Conservation (phyloP, 306 rosid genomes). For the Boehmeria nivea region DNA sequence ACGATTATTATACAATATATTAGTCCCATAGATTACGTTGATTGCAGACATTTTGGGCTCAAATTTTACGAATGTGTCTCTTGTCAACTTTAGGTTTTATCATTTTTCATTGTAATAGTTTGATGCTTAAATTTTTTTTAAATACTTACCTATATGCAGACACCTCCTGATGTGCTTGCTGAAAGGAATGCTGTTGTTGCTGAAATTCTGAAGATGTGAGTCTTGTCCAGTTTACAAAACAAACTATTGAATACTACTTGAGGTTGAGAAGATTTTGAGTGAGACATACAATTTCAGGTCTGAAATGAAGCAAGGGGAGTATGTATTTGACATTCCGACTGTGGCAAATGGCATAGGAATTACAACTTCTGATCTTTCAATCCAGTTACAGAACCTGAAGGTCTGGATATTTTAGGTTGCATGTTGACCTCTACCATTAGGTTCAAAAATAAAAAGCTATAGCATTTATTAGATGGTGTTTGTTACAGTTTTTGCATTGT, state of each 20-base stretch:
- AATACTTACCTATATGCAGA: constrained; percentile 39
- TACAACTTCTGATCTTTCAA: constrained; percentile 51
- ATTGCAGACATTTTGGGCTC: background rate
- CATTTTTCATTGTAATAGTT: background rate
- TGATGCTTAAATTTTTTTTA: constrained; percentile 8
- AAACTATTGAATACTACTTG: constrained; percentile 9
- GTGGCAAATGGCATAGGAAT: constrained; percentile 69
- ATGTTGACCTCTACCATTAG: background rate
- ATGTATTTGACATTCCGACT: constrained; percentile 64
- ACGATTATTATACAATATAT: too few species aligned
- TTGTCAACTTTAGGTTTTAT: too few species aligned
- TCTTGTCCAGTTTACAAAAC: constrained; percentile 18
- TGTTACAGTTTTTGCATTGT: background rate
- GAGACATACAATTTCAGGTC: constrained; percentile 47
- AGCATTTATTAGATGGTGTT: background rate
- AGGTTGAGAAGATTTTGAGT: constrained; percentile 17
- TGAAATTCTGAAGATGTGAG: constrained; percentile 64
- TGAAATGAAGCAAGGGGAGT: constrained; percentile 78
- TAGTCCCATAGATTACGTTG: background rate
- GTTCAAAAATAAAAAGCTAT: background rate
- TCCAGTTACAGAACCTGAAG: constrained; percentile 66
- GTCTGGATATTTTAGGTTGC: constrained; percentile 37
- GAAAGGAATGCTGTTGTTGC: constrained; percentile 58
- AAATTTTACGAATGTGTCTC: background rate
- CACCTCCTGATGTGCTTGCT: constrained; percentile 64